Evolutionary conservation across 306 rosid genomes (phyloP), one percentile per base, ranked within the genome.

Genomic region (Citrullus colocynthis): DNA sequence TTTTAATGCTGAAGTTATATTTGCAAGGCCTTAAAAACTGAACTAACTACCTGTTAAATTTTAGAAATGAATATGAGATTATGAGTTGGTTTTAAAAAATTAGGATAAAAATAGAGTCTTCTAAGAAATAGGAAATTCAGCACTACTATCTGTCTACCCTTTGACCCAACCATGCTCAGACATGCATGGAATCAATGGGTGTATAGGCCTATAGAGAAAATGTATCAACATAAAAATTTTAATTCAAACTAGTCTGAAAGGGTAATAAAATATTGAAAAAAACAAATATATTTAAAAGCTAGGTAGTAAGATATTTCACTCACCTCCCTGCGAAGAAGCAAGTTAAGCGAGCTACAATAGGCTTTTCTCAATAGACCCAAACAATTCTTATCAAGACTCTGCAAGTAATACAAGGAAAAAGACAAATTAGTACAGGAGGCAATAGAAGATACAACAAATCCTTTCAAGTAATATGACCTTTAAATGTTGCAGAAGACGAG

Each of bases 241-340:
- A 44, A 7, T 44, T 21, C 9, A 70, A 44, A 70, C 17, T 20
- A 6, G 3, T 7, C 21, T n/a, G 24, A 45, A 48, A 48, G 12
- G 54, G 42, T 24, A 21, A 48, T 15, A 49, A 49, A 72, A 15
- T 14, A 44, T 49, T 15, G 41, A 24, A 48, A 28, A 13, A 9
- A 49, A 2, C 12, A 48, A 12, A 3, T 48, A 12, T 48, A 12
- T 45, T 48, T 12, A 12, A 48, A 48, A 48, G 54, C 54, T 48
- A 48, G 54, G 54, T 48, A 48, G 16, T 48, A 78, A 41, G 58
- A 59, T 81, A 77, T 63, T 59, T 74, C 77, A 64, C 90, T 82
- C 24, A 95, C 99, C 99, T 95, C 97, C 60, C 89, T 87, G 56
- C 97, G 97, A 76, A 95, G 93, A 84, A 95, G 97, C 90, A 90